Evolutionary conservation across 352 stramenopile species (phyloP).

Genomic region (Thalassiosira tumida): DNA sequence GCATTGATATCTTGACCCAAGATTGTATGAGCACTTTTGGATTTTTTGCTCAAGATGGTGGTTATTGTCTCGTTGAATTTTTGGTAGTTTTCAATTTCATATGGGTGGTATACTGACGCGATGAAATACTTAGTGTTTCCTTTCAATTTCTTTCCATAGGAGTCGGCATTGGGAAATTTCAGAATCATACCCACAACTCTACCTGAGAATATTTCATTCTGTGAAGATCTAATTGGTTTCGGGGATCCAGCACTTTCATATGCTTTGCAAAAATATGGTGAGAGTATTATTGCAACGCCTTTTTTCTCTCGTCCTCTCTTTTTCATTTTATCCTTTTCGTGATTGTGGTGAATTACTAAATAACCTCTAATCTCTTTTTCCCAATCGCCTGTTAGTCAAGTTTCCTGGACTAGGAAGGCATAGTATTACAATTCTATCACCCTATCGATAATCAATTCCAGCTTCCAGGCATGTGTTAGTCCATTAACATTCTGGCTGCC

Average conservation of each 20-base stretch:
- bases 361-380: slow-evolving; percentile 20
- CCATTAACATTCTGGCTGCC: not conserved
- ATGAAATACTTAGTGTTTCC: slow-evolving; percentile 10
- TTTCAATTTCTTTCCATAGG: not conserved
- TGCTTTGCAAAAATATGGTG: slow-evolving; percentile 23
- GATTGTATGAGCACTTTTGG: not conserved
- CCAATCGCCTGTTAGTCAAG: slow-evolving; percentile 22
- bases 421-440: slow-evolving; percentile 20
- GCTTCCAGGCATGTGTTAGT: not conserved
- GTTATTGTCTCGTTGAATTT: not conserved
- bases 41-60: not conserved
- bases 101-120: slow-evolving; percentile 36
- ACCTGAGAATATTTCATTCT: too few relatives aligned
- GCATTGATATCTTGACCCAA: slow-evolving; percentile 40
- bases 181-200: not conserved
- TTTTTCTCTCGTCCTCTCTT: not conserved
- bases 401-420: slow-evolving; percentile 27
- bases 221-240: too few relatives aligned
- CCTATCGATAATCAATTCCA: not conserved
- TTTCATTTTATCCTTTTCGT: slow-evolving; percentile 8
- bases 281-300: slow-evolving; percentile 50
- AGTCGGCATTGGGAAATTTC: not conserved
- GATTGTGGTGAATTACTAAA: slow-evolving; percentile 32
- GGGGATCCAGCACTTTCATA: too few relatives aligned
- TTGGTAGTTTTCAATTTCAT: not conserved